A percentile compares a stretch with the other conserved stretches of the same genome.
phyloP scores from a whole-genome alignment of 768 basidiomycete species.

The Psilocybe tampanensis region DNA sequence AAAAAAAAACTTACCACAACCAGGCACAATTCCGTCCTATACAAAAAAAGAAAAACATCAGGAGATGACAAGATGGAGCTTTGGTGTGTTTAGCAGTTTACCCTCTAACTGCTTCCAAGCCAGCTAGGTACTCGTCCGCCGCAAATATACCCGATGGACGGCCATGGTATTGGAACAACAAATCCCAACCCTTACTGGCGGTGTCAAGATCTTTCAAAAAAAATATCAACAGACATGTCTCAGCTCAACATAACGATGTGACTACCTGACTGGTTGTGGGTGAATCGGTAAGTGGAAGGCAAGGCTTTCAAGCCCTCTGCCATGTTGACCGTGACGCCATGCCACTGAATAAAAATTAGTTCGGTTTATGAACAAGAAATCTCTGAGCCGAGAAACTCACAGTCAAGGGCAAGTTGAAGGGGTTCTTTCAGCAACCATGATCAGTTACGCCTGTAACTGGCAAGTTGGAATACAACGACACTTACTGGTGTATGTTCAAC shows the following conservation, averaged over 20 bases:
- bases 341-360: conserved; percentile 38
- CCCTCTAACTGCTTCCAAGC: conserved; percentile 57
- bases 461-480: not conserved
- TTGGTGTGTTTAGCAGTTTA: too few relatives aligned
- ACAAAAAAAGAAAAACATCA: too few relatives aligned
- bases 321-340: conserved; percentile 62
- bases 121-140: conserved; percentile 60
- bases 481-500: conserved; percentile 33
- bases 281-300: conserved; percentile 55
- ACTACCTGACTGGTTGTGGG: conserved; percentile 56
- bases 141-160: conserved; percentile 57
- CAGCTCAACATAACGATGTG: not conserved
- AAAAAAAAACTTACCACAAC: conserved; percentile 43
- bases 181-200: conserved; percentile 55
- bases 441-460: too few relatives aligned
- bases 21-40: conserved; percentile 54
- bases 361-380: not conserved
- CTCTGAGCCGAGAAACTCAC: conserved; percentile 17
- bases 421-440: conserved; percentile 33
- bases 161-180: conserved; percentile 61
- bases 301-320: conserved; percentile 59
- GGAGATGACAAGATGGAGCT: too few relatives aligned
- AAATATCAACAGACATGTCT: not conserved
- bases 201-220: conserved; percentile 42
- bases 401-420: conserved; percentile 45